Percentiles rank a stretch among this genome's conserved stretches.
These are phyloP conservation scores for Raphanus hybrid DNA, from an alignment of 441 rosid species.

Conservation along the genomic window DNA sequence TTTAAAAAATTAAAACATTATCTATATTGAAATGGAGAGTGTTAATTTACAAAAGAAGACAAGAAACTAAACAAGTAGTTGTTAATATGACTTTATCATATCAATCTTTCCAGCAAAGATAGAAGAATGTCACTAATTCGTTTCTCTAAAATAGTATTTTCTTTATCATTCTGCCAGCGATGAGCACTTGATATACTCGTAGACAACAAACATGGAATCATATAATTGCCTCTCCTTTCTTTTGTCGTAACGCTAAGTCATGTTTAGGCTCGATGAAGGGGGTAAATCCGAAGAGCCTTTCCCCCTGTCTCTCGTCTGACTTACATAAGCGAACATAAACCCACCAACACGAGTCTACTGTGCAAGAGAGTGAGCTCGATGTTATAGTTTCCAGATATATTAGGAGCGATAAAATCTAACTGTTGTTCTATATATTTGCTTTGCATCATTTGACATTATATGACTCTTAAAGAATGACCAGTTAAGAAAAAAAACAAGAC, in stretches of 20 bases:
- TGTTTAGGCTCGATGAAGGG: not conserved
- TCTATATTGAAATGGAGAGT: too few species aligned
- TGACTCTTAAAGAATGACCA: too few species aligned
- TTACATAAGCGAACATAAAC: not conserved
- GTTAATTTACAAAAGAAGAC: not conserved
- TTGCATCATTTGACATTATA: not conserved
- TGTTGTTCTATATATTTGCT: not conserved
- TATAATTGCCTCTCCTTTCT: not conserved
- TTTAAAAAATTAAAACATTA: too few species aligned
- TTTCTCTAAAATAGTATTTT: not conserved
- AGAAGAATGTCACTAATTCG: not conserved
- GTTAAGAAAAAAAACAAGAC: not conserved
- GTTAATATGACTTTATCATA: not conserved
- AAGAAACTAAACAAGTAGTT: not conserved
- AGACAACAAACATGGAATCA: not conserved
- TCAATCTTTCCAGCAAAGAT: not conserved
- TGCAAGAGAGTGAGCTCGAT: not conserved
- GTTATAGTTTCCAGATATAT: not conserved
- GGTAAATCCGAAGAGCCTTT: not conserved
- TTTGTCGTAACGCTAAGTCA: not conserved
- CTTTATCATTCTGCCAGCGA: not conserved
- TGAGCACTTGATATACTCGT: not conserved
- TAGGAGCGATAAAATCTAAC: not conserved
- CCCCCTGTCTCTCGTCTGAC: not conserved
- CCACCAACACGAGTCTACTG: not conserved